A percentile compares a stretch with the other conserved stretches of the same genome.
Evolutionary conservation across 2,329 filamentous ascomycete genomes (phyloP).

Genomic region (Monosporascus sp.): DNA sequence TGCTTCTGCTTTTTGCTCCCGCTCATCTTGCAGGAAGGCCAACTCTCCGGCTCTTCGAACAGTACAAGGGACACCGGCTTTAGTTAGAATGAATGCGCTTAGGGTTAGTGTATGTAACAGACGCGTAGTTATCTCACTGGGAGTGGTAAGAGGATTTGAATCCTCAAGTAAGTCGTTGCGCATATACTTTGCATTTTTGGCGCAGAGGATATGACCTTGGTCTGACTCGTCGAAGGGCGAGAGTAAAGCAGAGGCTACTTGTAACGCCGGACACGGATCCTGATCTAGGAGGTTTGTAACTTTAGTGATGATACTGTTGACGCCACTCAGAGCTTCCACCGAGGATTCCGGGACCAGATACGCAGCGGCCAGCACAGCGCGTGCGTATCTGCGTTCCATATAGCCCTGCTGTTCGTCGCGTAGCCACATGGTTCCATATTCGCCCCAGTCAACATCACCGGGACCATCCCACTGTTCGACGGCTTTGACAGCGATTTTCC

Average conservation of each 20-base stretch:
- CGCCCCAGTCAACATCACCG: slow-evolving; percentile 62
- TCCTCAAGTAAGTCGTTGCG: slow-evolving; percentile 50
- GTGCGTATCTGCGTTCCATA: slow-evolving; percentile 60
- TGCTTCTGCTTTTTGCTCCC: slow-evolving; percentile 59
- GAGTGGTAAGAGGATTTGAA: slow-evolving; percentile 61
- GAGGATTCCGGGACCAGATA: slow-evolving; percentile 61
- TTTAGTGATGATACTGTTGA: slow-evolving; percentile 55
- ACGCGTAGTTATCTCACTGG: slow-evolving; percentile 47
- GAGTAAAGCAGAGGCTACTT: slow-evolving; percentile 41
- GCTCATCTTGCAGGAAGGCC: slow-evolving; percentile 55
- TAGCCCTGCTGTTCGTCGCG: slow-evolving; percentile 55
- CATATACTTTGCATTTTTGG: slow-evolving; percentile 39
- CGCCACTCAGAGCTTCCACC: slow-evolving; percentile 51
- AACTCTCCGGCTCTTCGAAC: slow-evolving; percentile 56
- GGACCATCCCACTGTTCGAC: slow-evolving; percentile 72
- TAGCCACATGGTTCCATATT: slow-evolving; percentile 51
- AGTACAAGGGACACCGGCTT: slow-evolving; percentile 43
- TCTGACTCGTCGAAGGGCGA: slow-evolving; percentile 33
- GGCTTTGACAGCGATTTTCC: slow-evolving; percentile 56
- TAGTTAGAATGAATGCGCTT: slow-evolving; percentile 53
- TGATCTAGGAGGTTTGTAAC: slow-evolving; percentile 56
- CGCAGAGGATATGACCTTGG: slow-evolving; percentile 28
- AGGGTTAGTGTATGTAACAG: slow-evolving; percentile 60
- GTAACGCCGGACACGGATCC: slow-evolving; percentile 48
- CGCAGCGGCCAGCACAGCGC: slow-evolving; percentile 60